These are phyloP conservation scores for bread wheat (Triticum aestivum) DNA, from an alignment of 176 grass and related monocot species.

Conservation along the genomic window DNA sequence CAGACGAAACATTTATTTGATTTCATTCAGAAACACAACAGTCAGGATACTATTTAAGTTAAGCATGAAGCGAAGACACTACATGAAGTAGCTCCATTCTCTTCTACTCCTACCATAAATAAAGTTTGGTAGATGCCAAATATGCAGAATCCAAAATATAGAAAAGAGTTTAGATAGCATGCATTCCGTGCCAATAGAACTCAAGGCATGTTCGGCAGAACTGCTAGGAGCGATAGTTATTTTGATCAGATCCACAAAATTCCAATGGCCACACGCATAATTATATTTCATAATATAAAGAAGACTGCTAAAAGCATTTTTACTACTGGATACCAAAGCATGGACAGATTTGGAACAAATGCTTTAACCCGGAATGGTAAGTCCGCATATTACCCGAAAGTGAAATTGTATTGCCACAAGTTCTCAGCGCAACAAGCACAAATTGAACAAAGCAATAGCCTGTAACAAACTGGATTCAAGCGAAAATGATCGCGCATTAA, in stretches of 20 bases:
- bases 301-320: not conserved
- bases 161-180: not conserved
- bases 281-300: not conserved
- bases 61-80: not conserved
- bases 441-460: not conserved
- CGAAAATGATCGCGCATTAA: not conserved
- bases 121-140: not conserved
- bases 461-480: not conserved
- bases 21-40: slow-evolving; percentile 11
- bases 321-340: not conserved
- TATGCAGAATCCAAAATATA: not conserved
- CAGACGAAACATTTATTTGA: slow-evolving; percentile 9
- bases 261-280: not conserved
- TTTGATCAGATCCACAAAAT: not conserved
- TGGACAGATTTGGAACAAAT: not conserved
- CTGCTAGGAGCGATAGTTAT: not conserved
- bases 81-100: not conserved
- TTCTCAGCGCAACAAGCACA: not conserved
- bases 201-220: not conserved
- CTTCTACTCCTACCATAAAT: no score
- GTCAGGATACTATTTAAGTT: not conserved
- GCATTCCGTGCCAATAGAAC: not conserved
- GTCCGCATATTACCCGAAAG: not conserved
- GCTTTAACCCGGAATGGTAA: not conserved
- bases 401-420: not conserved